phyloP scores from a whole-genome alignment of 306 rosid species.

The Cyamopsis tetragonoloba region DNA sequence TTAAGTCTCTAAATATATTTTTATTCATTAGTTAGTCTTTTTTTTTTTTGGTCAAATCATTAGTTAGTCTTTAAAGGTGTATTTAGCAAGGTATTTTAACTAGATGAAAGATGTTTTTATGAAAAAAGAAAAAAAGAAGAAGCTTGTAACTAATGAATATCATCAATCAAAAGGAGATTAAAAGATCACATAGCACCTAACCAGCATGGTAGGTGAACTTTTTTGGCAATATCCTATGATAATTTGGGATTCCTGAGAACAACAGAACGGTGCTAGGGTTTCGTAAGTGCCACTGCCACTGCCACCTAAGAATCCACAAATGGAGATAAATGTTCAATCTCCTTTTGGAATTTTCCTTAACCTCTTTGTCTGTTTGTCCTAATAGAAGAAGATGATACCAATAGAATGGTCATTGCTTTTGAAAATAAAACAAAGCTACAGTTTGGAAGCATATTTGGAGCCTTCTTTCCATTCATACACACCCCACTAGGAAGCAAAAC shows the following conservation, averaged over 20 bases:
- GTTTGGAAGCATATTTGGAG: conserved; percentile 41
- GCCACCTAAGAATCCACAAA: conserved; percentile 46
- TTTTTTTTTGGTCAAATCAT: too few species aligned
- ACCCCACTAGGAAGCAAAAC: conserved; percentile 48
- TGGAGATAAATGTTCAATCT: conserved; percentile 46
- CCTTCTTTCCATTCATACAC: conserved; percentile 35
- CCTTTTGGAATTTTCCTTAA: conserved; percentile 44
- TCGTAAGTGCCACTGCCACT: too few species aligned
- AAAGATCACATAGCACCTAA: not conserved
- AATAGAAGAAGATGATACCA: conserved; percentile 48
- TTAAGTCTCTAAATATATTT: too few species aligned
- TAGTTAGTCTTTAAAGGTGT: too few species aligned
- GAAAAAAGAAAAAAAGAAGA: too few species aligned
- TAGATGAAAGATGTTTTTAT: too few species aligned
- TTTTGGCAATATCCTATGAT: not conserved
- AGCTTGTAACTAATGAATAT: too few species aligned
- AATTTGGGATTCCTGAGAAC: conserved; percentile 16
- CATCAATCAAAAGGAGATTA: too few species aligned
- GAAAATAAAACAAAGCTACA: conserved; percentile 38
- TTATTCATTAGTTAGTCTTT: too few species aligned
- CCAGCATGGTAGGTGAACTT: not conserved
- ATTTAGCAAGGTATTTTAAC: too few species aligned
- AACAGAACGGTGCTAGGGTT: conserved; percentile 14
- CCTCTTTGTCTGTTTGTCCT: conserved; percentile 53
- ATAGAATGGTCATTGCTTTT: conserved; percentile 47